Evolutionary conservation across 2,329 filamentous ascomycete genomes (phyloP).

Genomic region (Neofusicoccum umdonicola): DNA sequence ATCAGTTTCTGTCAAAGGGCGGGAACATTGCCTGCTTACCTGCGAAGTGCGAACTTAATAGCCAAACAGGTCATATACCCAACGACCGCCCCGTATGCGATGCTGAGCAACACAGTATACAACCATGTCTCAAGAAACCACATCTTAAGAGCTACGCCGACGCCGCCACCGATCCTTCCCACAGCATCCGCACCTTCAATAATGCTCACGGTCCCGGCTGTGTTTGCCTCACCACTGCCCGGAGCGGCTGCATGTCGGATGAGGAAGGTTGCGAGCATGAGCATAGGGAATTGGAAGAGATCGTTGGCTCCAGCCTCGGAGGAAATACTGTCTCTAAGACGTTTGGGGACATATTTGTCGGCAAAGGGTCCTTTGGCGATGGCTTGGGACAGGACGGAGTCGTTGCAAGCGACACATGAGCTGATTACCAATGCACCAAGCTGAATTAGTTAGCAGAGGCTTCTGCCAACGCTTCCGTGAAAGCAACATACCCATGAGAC

Average conservation of each 20-base stretch:
- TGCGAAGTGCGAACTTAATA: slow-evolving; percentile 41
- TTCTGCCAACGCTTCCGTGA: accelerated
- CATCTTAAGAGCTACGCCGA: slow-evolving; percentile 52
- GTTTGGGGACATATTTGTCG: slow-evolving; percentile 59
- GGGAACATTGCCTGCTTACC: slow-evolving; percentile 27
- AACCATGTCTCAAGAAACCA: slow-evolving; percentile 62
- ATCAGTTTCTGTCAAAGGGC: not conserved
- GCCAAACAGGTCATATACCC: slow-evolving; percentile 50
- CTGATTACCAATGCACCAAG: slow-evolving; percentile 57
- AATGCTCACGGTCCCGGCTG: slow-evolving; percentile 43
- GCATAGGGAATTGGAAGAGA: slow-evolving; percentile 61
- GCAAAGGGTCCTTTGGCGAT: slow-evolving; percentile 63
- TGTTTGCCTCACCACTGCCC: slow-evolving; percentile 44
- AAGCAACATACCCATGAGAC: slow-evolving; percentile 43
- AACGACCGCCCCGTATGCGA: slow-evolving; percentile 52
- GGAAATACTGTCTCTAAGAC: slow-evolving; percentile 60
- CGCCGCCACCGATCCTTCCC: slow-evolving; percentile 30
- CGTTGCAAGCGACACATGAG: slow-evolving; percentile 61
- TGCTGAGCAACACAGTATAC: slow-evolving; percentile 57
- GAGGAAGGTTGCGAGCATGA: slow-evolving; percentile 58
- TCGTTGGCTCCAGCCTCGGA: slow-evolving; percentile 63
- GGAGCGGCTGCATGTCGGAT: slow-evolving; percentile 52
- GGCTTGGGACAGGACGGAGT: slow-evolving; percentile 61
- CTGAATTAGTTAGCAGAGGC: slow-evolving; percentile 21
- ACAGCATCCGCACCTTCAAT: not conserved